Base-by-base conservation (phyloP, 148 eudicot species). In the Diospyros kaki region DNA sequence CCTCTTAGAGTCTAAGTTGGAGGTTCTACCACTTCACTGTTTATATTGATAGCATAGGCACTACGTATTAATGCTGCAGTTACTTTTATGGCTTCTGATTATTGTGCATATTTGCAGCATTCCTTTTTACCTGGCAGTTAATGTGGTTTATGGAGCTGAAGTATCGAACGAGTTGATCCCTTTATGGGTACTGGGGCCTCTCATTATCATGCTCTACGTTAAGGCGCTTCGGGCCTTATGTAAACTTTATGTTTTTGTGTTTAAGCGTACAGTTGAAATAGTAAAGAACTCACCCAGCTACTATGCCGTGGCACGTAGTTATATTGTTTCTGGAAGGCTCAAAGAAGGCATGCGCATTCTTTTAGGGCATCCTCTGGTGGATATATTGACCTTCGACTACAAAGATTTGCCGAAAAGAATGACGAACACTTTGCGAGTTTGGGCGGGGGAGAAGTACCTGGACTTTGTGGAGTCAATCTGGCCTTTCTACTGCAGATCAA, bases 151-250 rank as follows among this genome's bases (percentile, higher is more conserved):
- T 77, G 98, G 98, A 66, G 77, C 88, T 72, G 91, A 84, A 83
- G 93, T 94, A 64, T 83, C 93, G 11, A 88, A 85, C 83, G 97
- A 94, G 77, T 79, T 94, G 88, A 87, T 89, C 65, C 98, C 98
- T 72, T 73, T 94, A 71, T 91, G 98, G 98, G 65, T 94, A 69
- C 70, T 86, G 10, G 98, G 98, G 55, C 98, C 98, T 41, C 11
- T 90, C 43, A 51, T 87, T 73, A 84, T 77, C 42, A 87, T 91
- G 10, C 87, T 92, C 69, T 88, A 90, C 72, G 63, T 92, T 4
- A 88, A 90, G 84, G 78, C 88, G 58, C 44, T 90, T 18, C 79
- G 78, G 18, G 79, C 82, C 72, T 69, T 92, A 38, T 76, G 79
- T 44, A 80, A 86, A 10, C 83, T 88, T 46, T 92, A 92, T 59